Evolutionary conservation across 768 basidiomycete species (phyloP).

Genomic region (Gymnopilus junonius): DNA sequence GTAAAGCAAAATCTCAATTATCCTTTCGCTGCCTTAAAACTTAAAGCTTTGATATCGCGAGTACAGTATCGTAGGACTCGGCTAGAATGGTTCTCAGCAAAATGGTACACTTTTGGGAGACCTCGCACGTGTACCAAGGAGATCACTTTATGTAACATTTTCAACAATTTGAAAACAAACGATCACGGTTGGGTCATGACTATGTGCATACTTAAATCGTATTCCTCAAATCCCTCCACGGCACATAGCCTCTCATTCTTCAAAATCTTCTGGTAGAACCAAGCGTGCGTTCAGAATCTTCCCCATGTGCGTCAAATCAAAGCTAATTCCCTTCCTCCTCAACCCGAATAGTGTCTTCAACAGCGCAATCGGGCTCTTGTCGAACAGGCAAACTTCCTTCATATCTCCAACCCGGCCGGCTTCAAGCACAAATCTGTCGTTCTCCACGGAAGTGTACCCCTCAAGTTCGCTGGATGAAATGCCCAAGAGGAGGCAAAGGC

Average conservation of each 20-base stretch:
- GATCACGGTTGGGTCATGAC: too few species aligned
- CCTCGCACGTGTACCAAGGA: too few species aligned
- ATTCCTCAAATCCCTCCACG: background rate
- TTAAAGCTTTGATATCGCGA: too few species aligned
- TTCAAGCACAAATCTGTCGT: slow-evolving; percentile 35
- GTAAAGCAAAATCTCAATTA: too few species aligned
- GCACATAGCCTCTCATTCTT: background rate
- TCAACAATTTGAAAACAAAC: too few species aligned
- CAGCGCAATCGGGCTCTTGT: slow-evolving; percentile 37
- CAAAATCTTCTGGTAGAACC: slow-evolving; percentile 15
- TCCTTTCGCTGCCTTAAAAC: too few species aligned
- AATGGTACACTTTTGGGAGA: too few species aligned
- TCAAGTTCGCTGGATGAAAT: slow-evolving; percentile 24
- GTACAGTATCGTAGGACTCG: too few species aligned
- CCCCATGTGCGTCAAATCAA: slow-evolving; percentile 42
- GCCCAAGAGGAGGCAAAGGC: slow-evolving; percentile 41
- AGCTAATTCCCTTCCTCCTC: slow-evolving; percentile 44
- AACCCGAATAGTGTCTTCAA: slow-evolving; percentile 37
- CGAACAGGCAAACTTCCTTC: slow-evolving; percentile 30
- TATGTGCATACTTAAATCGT: too few species aligned
- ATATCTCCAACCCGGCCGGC: slow-evolving; percentile 21
- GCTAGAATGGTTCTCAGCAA: too few species aligned
- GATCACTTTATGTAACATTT: too few species aligned
- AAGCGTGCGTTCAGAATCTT: slow-evolving; percentile 33
- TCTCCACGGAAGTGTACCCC: slow-evolving; percentile 20